Base-by-base conservation (phyloP, 2,329 filamentous ascomycete species). In the Aspergillus versicolor region DNA sequence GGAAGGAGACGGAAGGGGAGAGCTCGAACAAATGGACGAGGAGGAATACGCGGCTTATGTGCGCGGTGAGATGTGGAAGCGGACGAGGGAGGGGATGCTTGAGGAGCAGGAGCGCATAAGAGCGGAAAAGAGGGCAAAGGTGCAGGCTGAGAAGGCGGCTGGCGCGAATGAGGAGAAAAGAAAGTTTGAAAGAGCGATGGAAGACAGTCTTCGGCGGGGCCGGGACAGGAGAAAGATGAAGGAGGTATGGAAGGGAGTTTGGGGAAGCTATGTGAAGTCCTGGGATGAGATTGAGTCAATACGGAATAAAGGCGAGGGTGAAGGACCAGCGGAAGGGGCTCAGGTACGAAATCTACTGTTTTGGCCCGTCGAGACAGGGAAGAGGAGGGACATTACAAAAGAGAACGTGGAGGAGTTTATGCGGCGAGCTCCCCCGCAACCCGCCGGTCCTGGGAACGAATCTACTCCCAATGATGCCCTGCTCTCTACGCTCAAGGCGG, bases 31-130 rank as follows among this genome's bases (percentile, higher is more conserved):
- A 61, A 97, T 97, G 93, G 87, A 82, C 8, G 94, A 97, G 65
- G 92, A 97, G 27, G 90, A 97, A 72, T 99, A 97, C 71, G 89
- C 91, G 0, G 81, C 86, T 2, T 89, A 92, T 72, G 93, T 99
- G 40, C 86, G 93, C 17, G 83, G 83, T 52, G 88, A 87, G 75
- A 97, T 99, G 94, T 99, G 92, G 88, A 92, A 97, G 80, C 92
- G 91, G 77, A 95, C 90, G 52, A 87, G 96, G 69, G 88, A 93
- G 63, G 90, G 93, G 21, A 77, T 95, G 52, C 73, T 93, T 0
- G 89, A 94, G 66, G 91, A 94, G 73, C 83, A 88, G 56, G 86
- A 86, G 54, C 77, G 82, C 44, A 78, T 84, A 54, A 82, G 86
- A 63, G 81, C 79, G 66, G 81, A 81, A 70, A 72, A 73, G 58